These are phyloP conservation scores for Obba rivulosa DNA, from an alignment of 768 basidiomycete genomes.

Conservation along the genomic window DNA sequence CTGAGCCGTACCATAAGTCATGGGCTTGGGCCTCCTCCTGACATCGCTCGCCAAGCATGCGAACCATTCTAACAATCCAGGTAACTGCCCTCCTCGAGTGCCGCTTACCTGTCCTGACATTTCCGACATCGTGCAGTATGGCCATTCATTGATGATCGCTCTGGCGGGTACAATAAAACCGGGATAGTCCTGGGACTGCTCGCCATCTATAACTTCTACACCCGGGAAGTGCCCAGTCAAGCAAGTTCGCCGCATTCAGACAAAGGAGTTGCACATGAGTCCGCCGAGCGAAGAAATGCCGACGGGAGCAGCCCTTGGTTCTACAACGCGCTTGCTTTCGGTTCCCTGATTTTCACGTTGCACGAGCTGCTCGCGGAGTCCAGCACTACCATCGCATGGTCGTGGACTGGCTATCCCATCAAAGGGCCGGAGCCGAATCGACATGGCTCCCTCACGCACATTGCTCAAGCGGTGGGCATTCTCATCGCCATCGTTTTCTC, in stretches of 20 bases:
- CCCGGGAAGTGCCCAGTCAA: constrained; percentile 29
- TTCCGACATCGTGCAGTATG: constrained; percentile 47
- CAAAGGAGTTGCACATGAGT: not conserved
- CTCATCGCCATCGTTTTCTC: constrained; percentile 24
- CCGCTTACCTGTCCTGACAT: not conserved
- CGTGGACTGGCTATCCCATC: constrained; percentile 83
- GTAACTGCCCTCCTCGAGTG: constrained; percentile 28
- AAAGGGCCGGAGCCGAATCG: constrained; percentile 70
- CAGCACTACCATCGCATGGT: constrained; percentile 78
- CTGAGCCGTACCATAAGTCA: constrained; percentile 35
- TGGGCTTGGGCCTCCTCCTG: constrained; percentile 59
- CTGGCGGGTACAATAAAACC: constrained; percentile 66
- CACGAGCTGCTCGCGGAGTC: constrained; percentile 72
- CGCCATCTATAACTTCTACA: constrained; percentile 52
- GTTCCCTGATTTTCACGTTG: constrained; percentile 63
- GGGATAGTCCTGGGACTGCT: constrained; percentile 54
- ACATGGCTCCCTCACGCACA: constrained; percentile 63
- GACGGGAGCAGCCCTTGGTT: constrained; percentile 25
- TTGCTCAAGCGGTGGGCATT: constrained; percentile 56
- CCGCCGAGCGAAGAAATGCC: not conserved
- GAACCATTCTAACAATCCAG: constrained; percentile 78
- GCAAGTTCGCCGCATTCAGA: not conserved
- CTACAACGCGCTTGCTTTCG: constrained; percentile 49
- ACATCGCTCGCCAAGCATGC: constrained; percentile 69
- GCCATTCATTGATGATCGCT: constrained; percentile 64